Base-by-base conservation (phyloP, 371 early-diverging fungal genomes). In the Syncephalastrum monosporum region DNA sequence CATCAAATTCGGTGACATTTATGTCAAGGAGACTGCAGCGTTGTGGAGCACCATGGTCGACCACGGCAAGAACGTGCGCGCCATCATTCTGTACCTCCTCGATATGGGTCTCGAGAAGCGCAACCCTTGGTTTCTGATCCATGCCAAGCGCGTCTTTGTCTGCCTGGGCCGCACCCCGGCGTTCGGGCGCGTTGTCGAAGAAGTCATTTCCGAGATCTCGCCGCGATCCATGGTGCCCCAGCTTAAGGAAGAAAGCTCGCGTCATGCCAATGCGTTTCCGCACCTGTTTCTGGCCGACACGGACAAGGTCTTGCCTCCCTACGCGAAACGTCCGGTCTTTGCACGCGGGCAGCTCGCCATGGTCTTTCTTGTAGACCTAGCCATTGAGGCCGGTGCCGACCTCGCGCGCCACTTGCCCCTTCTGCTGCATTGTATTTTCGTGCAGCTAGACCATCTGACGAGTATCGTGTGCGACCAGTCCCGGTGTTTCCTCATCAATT, bases 21-120 rank as follows among this genome's bases (percentile, higher is more conserved):
- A 85, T 55, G 82, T 92, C 47, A 77, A 84, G 45, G 93, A 92
- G 57, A 77, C 93, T 23, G 93, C 92, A 50, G 79, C 75, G 6
- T 55, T 93, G 8, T 96, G 96, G 96, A 75, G 86, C 41, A 87
- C 89, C 59, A 67, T 96, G 17, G 89, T 89, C 0, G 85, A 84
- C 54, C 78, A 84, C 58, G 78, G 79, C 23, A 74, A 77, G 13
- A 88, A 91, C 55, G 80, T 89, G 0, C 74, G 82, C 12, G 85
- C 86, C 0, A 86, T 91, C 29, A 77, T 93, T 13, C 83, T 88
- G 60, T 93, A 81, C 62, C 61, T 95, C 13, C 63, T 92, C 7
- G 83, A 88, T 51, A 75, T 91, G 48, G 89, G 91, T 0, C 67
- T 91, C 4, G 83, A 88, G 55, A 86, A 85, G 47, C 72, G 92